Conservation (phyloP, 148 eudicot genomes). For the Camellia japonica region DNA sequence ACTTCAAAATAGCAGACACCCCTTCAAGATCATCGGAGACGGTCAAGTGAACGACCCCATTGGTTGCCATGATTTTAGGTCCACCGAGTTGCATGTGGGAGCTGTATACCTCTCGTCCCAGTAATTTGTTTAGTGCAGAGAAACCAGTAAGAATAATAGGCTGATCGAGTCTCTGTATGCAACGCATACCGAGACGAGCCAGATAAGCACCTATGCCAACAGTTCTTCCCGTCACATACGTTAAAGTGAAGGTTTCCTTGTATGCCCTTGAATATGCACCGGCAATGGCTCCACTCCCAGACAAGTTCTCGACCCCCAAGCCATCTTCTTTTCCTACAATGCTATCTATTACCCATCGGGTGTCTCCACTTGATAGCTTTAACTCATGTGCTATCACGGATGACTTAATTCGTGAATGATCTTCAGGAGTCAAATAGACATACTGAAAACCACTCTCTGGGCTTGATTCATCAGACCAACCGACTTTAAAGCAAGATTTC, state of each 20-base stretch:
- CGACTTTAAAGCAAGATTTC: slow-evolving; percentile 90
- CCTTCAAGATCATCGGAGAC: slow-evolving; percentile 97
- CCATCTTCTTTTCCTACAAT: slow-evolving; percentile 96
- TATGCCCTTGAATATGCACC: slow-evolving; percentile 94
- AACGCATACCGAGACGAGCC: slow-evolving; percentile 97
- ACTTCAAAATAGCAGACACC: slow-evolving; percentile 71
- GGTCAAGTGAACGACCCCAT: slow-evolving; percentile 90
- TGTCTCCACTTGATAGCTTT: slow-evolving; percentile 67
- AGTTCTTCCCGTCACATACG: slow-evolving; percentile 93
- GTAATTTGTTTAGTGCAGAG: slow-evolving; percentile 91
- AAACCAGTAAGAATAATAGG: slow-evolving; percentile 95
- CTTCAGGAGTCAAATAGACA: slow-evolving; percentile 82
- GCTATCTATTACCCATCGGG: slow-evolving; percentile 86
- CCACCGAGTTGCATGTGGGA: slow-evolving; percentile 99
- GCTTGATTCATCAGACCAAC: slow-evolving; percentile 83
- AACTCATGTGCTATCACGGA: slow-evolving; percentile 88
- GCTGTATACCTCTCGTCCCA: slow-evolving; percentile 97
- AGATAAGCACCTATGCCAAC: slow-evolving; percentile 99
- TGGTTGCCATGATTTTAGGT: slow-evolving; percentile 97
- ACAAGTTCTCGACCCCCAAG: slow-evolving; percentile 88
- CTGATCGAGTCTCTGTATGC: slow-evolving; percentile 97
- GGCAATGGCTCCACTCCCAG: slow-evolving; percentile 99
- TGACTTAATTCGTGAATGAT: slow-evolving; percentile 51
- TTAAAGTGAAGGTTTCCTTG: slow-evolving; percentile 87
- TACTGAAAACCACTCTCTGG: slow-evolving; percentile 93